Conservation (phyloP, 139 green algal genomes). For the Tetradesmus lagerheimii region DNA sequence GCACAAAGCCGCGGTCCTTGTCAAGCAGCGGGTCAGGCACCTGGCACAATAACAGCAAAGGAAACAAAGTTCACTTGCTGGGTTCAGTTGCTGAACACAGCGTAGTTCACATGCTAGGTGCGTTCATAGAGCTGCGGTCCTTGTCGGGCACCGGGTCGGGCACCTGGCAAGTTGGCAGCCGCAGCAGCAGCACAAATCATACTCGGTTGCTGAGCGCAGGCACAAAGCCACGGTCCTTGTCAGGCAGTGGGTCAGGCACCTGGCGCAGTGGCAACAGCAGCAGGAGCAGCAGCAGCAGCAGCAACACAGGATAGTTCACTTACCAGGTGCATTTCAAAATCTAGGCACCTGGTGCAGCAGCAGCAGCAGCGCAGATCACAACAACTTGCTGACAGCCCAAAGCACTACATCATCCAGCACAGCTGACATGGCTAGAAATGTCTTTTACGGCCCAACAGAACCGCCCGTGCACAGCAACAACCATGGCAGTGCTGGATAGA, state of each 20-base stretch:
- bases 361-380: not conserved
- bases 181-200: not conserved
- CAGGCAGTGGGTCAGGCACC: slow-evolving; percentile 70
- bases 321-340: not conserved
- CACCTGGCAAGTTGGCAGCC: not conserved
- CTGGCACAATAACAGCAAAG: slow-evolving; percentile 52
- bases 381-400: not conserved
- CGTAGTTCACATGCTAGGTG: too few relatives aligned
- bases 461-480: too few relatives aligned
- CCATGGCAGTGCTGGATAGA: too few relatives aligned
- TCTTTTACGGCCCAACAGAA: too few relatives aligned
- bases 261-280: slow-evolving; percentile 51
- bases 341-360: not conserved
- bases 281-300: not conserved
- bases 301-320: too few relatives aligned
- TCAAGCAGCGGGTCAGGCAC: slow-evolving; percentile 69
- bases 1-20: slow-evolving; percentile 76
- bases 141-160: too few relatives aligned
- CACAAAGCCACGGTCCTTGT: slow-evolving; percentile 74
- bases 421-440: too few relatives aligned
- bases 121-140: too few relatives aligned
- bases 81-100: not conserved
- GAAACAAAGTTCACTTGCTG: too few relatives aligned
- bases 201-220: slow-evolving; percentile 43
- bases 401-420: not conserved